Base-by-base conservation (phyloP, 139 green algal genomes). In the Chlorella sp. region DNA sequence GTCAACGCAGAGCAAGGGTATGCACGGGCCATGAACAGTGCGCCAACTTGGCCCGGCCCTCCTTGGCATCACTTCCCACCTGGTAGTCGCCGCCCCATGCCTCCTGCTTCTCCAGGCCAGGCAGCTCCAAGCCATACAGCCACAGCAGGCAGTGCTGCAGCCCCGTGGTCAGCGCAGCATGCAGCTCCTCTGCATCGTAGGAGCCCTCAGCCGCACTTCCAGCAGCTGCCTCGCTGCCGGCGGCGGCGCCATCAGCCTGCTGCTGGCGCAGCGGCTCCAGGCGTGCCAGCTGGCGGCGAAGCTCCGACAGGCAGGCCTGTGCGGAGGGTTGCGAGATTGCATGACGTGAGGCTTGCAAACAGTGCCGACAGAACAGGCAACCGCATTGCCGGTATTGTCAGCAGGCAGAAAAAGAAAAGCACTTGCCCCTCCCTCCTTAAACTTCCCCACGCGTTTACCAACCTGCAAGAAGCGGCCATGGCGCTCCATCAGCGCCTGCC, bases 71-170 rank as follows among this genome's bases (percentile, higher is more conserved):
- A 18, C 25, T 9, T 20, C 78, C 41, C 64, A 74, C 78, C 65
- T 83, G 63, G 39, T 62, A 83, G 62, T 47, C 41, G 28, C 28
- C 78, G 21, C 78, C 62, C 78, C 78, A 83, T 36, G 73, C 78
- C 62, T 74, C 78, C 16, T 70, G 56, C n/a, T 74, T 67, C 39
- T 74, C 78, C 41, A 62, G 39, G 6, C 63, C 63, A 25, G 63
- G 78, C 16, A 83, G 63, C 28, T 74, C 63, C 38, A 83, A 30
- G 6, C 78, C 78, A 36, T 47, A 83, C 62, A 83, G 78, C 78
- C 78, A 83, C 28, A 34, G 23, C 78, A 83, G 39, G 78, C 78
- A 83, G 78, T 83, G 78, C 39, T 74, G 78, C 28, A 63, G 9
- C 11, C 76, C 76, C 5, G 25, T 38, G 16, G 57, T 47, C 36